Percentiles rank a stretch among this genome's conserved stretches.
phyloP scores from a whole-genome alignment of 495 filamentous ascomycete genomes.

The Gamarada debralockiae region DNA sequence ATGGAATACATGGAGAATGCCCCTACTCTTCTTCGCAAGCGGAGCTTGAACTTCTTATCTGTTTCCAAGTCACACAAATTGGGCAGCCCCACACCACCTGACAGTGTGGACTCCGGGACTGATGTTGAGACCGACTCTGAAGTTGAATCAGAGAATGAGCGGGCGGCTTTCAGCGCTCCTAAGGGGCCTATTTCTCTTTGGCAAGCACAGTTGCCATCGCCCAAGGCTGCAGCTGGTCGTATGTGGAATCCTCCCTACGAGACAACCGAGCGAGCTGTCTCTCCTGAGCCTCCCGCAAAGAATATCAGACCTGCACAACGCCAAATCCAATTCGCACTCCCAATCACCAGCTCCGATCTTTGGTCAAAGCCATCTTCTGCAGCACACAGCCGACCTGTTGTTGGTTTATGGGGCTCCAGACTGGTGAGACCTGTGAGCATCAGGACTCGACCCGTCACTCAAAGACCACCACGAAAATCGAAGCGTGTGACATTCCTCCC shows the following conservation, averaged over 20 bases:
- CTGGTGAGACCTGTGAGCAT: conserved; percentile 20
- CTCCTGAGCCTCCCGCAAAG: conserved; percentile 35
- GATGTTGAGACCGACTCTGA: conserved; percentile 20
- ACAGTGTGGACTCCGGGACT: conserved; percentile 15
- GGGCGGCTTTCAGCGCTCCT: not conserved
- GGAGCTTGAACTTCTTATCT: conserved; percentile 36
- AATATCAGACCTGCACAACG: conserved; percentile 21
- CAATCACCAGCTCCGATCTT: conserved; percentile 21
- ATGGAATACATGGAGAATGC: conserved; percentile 40
- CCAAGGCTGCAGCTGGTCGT: conserved; percentile 21
- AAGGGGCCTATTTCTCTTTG: conserved; percentile 13
- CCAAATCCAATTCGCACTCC: conserved; percentile 4
- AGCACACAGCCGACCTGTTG: conserved; percentile 16
- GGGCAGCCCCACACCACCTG: conserved; percentile 46
- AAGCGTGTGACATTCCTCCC: conserved; percentile 49
- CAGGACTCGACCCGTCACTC: conserved; percentile 11
- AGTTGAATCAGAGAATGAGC: conserved; percentile 5
- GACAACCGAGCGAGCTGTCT: conserved; percentile 18
- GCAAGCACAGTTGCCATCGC: conserved; percentile 5
- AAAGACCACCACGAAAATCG: conserved; percentile 41
- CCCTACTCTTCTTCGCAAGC: conserved; percentile 31
- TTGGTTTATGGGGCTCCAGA: conserved; percentile 28
- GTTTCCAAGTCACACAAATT: conserved; percentile 34
- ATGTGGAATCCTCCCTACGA: conserved; percentile 31
- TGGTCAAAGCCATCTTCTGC: conserved; percentile 24